Base-by-base conservation (phyloP, 768 basidiomycete species). In the Serendipita sp. region DNA sequence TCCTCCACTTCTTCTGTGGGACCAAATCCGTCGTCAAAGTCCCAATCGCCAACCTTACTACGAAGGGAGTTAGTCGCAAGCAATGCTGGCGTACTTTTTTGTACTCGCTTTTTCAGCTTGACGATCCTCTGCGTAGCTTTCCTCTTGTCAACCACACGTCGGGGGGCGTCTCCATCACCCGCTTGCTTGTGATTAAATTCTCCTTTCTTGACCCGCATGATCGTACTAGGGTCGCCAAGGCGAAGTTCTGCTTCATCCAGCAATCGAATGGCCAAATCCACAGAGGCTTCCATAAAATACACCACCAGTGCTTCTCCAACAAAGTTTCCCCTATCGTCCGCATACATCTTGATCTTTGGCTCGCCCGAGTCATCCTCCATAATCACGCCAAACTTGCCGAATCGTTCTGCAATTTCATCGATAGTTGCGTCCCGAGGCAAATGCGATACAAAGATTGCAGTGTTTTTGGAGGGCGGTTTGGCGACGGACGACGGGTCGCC, bases 271-370 rank as follows among this genome's bases (percentile, higher is more conserved):
- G 94, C 95, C 61, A 98, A 77, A 2, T 76, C 73, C 20, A 98
- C 96, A n/a, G 88, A 90, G 64, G 92, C 94, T 71, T 95, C 92
- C 72, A 96, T 96, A 79, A 97, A 95, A 73, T 89, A 99, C 34
- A 97, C 92, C 63, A 99, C 85, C 66, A 98, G 74, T 2, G 93
- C 95, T 67, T 98, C 95, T 42, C 96, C 95, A 67, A 82, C 96
- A 73, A 97, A 96, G 26, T 79, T 70, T 34, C 94, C 93, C 64
- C 89, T 82, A 3, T 90, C 90, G 64, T 82, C 82, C 50, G 88
- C 87, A 72, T 99, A 99, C 76, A 98, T 78, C 77, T 99, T 99
- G 71, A 98, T 81, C 70, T 94, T 90, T n/a, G 86, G 85, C 63
- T 90, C 82, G 1, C 90, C 93, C n/a, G 84, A 76, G 67, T 93